A percentile compares a stretch with the other conserved stretches of the same genome.
Conservation (phyloP, 2,329 filamentous ascomycete species). For the Cladorrhinum sp. region DNA sequence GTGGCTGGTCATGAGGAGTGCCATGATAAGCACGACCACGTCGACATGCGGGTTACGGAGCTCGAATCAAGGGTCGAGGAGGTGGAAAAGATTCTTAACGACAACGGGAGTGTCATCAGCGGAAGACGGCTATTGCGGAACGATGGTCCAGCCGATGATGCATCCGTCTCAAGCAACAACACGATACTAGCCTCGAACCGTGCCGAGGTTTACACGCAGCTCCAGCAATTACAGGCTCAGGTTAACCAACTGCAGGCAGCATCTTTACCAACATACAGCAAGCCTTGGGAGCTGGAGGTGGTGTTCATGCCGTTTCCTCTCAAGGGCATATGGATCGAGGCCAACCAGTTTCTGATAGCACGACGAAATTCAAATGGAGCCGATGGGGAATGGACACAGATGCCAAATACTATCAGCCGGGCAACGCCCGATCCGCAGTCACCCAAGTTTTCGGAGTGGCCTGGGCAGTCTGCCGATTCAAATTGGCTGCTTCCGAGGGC, state of each 20-base stretch:
- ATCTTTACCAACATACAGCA: constrained; percentile 56
- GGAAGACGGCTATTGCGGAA: constrained; percentile 36
- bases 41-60: constrained; percentile 66
- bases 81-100: constrained; percentile 52
- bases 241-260: constrained; percentile 55
- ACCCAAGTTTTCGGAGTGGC: constrained; percentile 48
- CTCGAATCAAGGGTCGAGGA: constrained; percentile 63
- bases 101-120: constrained; percentile 41
- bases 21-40: constrained; percentile 62
- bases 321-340: constrained; percentile 53
- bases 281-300: constrained; percentile 73
- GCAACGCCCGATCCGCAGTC: constrained; percentile 46
- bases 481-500: constrained; percentile 69
- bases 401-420: constrained; percentile 47
- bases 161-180: constrained; percentile 45
- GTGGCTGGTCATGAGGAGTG: constrained; percentile 66
- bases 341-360: constrained; percentile 43
- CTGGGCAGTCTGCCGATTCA: constrained; percentile 43
- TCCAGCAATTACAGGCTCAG: constrained; percentile 50
- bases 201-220: constrained; percentile 48
- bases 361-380: constrained; percentile 33
- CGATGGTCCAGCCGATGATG: constrained; percentile 40
- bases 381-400: constrained; percentile 54
- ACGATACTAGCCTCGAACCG: constrained; percentile 40
- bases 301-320: constrained; percentile 70